Evolutionary conservation across 1,139 yeast genomes (phyloP).

Genomic region (Kodamaea sp.): DNA sequence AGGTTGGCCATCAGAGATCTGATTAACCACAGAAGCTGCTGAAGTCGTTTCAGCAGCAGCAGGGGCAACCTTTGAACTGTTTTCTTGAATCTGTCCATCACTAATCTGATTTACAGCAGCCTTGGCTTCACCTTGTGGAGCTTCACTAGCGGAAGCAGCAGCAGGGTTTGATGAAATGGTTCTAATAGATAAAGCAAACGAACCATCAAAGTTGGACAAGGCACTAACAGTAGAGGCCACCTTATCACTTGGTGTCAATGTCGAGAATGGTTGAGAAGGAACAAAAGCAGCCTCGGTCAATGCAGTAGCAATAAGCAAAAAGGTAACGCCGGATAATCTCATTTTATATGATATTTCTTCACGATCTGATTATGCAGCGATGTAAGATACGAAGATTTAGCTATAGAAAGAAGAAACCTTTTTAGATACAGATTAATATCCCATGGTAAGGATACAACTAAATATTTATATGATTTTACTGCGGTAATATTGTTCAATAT

Average conservation of each 20-base stretch:
- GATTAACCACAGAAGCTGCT: constrained; percentile 19
- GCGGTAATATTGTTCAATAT: too few relatives aligned
- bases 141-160: constrained; percentile 9
- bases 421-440: neutral
- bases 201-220: constrained; percentile 21
- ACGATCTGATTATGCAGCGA: neutral
- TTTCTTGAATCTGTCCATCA: constrained; percentile 22
- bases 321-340: constrained; percentile 7
- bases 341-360: constrained; percentile 1
- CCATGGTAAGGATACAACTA: neutral
- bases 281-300: constrained; percentile 16
- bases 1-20: constrained; percentile 42
- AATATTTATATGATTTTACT: neutral
- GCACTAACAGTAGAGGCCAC: constrained; percentile 20
- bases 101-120: constrained; percentile 27
- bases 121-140: constrained; percentile 16
- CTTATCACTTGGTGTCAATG: constrained; percentile 28
- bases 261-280: constrained; percentile 26
- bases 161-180: constrained; percentile 18
- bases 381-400: too few relatives aligned
- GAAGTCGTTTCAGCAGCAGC: constrained; percentile 30
- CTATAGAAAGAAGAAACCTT: neutral
- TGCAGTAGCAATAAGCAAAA: constrained; percentile 14
- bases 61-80: constrained; percentile 40
- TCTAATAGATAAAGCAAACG: constrained; percentile 27